Percentiles rank a stretch among this genome's conserved stretches.
phyloP scores from a whole-genome alignment of 176 grass and related monocot genomes.

The Ananas comosus region DNA sequence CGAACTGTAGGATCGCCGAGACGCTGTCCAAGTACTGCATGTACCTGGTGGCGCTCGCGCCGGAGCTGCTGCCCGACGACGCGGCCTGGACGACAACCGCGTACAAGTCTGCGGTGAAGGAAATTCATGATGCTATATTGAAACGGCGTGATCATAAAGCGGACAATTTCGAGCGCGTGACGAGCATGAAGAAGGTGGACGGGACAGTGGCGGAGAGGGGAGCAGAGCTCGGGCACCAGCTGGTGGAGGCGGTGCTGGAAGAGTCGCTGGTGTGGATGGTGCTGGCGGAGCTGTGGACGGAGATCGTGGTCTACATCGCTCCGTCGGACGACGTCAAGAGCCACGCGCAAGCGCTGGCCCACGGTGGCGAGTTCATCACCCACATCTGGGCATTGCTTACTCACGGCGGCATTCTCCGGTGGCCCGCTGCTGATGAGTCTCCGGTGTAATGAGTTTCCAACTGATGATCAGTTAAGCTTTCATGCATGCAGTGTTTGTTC shows the following conservation, averaged over 20 bases:
- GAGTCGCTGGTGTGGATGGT: conserved; percentile 12
- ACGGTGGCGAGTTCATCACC: conserved; percentile 38
- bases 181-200: too few relatives aligned
- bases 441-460: too few relatives aligned
- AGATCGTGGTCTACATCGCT: conserved; percentile 26
- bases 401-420: conserved; percentile 21
- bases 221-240: too few relatives aligned
- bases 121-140: too few relatives aligned
- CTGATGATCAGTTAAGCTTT: too few relatives aligned
- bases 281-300: conserved; percentile 24
- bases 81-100: background rate
- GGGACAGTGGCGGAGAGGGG: too few relatives aligned
- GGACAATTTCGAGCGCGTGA: too few relatives aligned
- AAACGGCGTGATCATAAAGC: too few relatives aligned
- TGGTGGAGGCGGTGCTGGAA: background rate
- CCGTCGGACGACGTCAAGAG: conserved; percentile 29
- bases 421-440: background rate
- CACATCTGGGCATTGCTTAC: conserved; percentile 30
- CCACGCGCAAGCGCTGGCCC: conserved; percentile 22
- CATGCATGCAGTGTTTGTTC: too few relatives aligned
- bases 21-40: conserved; percentile 23
- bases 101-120: conserved; percentile 12
- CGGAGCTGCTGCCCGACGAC: conserved; percentile 21
- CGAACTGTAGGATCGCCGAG: too few relatives aligned
- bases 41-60: conserved; percentile 22